Evolutionary conservation across 306 rosid species (phyloP), one percentile per base, ranked within the genome.

Genomic region (Geum urbanum): DNA sequence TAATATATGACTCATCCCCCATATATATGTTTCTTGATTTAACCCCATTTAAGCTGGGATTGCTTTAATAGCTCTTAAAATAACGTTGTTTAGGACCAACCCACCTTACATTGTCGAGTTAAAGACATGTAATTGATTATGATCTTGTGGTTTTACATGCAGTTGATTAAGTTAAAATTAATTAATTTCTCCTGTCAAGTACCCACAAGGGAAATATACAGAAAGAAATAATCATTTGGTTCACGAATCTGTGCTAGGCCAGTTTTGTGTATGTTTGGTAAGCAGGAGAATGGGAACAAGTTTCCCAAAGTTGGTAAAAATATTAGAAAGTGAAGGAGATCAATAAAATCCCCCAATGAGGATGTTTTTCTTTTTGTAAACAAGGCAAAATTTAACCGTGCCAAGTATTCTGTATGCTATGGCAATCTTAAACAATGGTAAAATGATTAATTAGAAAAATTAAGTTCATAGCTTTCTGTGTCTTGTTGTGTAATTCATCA

Each of bases 51-150:
- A 35, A 46, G 19, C 27, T 67, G 43, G 12, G 67, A 27, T 66
- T 53, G 59, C 80, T 77, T 75, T 77, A 74, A 70, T 81, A 70
- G 44, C 59, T 66, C 52, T 65, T 67, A 52, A 60, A 54, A 67
- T 60, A 66, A 53, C 19, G 54, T 48, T 65, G 65, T 74, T 81
- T 57, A 74, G 77, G 77, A 56, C 85, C 74, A 74, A 48, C 53
- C 79, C 77, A 81, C 78, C 55, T 66, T 43, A 64, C 0, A 44
- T 60, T 77, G 80, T 81, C 80, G 61, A 56, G 69, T 56, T 27
- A 49, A 48, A 32, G 66, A 70, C 45, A 51, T 50, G 75, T 27
- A 43, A 71, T 58, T 56, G 19, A 58, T 53, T 20, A 40, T 66
- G 41, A 24, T 24, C 27, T 59, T 18, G 50, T 56, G 63, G 18